phyloP scores from a whole-genome alignment of 2,329 filamentous ascomycete genomes.

The Ilyonectria mors-panacis region DNA sequence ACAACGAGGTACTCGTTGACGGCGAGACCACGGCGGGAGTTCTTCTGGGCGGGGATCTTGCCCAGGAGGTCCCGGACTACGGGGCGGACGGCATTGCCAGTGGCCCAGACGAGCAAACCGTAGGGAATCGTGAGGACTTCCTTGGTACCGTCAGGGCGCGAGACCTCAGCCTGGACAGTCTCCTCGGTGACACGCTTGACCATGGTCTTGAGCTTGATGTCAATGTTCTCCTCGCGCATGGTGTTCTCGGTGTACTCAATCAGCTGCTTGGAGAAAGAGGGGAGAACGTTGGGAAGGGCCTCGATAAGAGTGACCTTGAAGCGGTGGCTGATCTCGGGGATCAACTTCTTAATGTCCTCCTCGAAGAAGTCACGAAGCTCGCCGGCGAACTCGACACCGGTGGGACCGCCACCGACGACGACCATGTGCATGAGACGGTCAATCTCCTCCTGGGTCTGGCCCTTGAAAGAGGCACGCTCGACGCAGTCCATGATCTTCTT shows the following conservation, averaged over 20 bases:
- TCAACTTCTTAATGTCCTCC: constrained; percentile 97
- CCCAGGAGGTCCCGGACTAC: constrained; percentile 92
- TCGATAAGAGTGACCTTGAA: constrained; percentile 99
- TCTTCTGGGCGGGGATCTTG: constrained; percentile 94
- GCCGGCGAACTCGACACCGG: constrained; percentile 97
- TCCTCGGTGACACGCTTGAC: constrained; percentile 97
- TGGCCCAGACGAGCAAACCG: constrained; percentile 97
- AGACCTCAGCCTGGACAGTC: constrained; percentile 90
- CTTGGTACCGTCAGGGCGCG: constrained; percentile 87
- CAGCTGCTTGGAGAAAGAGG: constrained; percentile 98
- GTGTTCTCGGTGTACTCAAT: constrained; percentile 99
- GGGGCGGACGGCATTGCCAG: constrained; percentile 92
- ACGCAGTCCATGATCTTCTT: constrained; percentile 99
- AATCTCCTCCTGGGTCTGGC: constrained; percentile 88
- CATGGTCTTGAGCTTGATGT: constrained; percentile 98
- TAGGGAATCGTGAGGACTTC: constrained; percentile 87
- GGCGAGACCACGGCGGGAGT: constrained; percentile 92
- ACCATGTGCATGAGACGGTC: constrained; percentile 99
- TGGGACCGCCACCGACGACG: constrained; percentile 92
- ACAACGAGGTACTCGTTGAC: constrained; percentile 99
- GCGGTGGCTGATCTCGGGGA: constrained; percentile 93
- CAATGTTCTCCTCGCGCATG: constrained; percentile 98
- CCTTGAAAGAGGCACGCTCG: constrained; percentile 98
- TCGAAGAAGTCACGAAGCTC: constrained; percentile 99
- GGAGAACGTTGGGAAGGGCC: constrained; percentile 94